These are phyloP conservation scores for Apiospora saccharicola DNA, from an alignment of 2,329 filamentous ascomycete genomes.

Conservation along the genomic window DNA sequence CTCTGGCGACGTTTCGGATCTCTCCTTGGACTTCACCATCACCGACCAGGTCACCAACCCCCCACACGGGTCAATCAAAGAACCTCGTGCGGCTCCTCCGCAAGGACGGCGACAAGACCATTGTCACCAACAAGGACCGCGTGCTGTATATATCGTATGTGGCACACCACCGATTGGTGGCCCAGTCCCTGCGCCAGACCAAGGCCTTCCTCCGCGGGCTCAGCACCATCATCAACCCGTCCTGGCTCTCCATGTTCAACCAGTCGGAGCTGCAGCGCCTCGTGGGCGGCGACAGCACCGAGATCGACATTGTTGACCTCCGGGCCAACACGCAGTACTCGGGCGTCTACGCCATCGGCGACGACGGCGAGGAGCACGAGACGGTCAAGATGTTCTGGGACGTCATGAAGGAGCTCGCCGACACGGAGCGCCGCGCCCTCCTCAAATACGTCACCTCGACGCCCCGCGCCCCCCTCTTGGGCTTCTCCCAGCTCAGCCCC, in stretches of 20 bases:
- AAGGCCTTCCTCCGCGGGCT: slow-evolving; percentile 87
- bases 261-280: slow-evolving; percentile 93
- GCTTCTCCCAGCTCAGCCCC: slow-evolving; percentile 86
- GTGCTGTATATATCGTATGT: slow-evolving; percentile 95
- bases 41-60: slow-evolving; percentile 68
- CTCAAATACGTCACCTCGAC: slow-evolving; percentile 97
- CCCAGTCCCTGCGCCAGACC: slow-evolving; percentile 83
- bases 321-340: slow-evolving; percentile 85
- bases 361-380: slow-evolving; percentile 85
- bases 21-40: slow-evolving; percentile 88
- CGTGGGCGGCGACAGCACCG: slow-evolving; percentile 84
- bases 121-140: slow-evolving; percentile 91
- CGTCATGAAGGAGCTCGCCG: slow-evolving; percentile 78
- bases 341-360: slow-evolving; percentile 87
- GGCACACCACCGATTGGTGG: slow-evolving; percentile 83
- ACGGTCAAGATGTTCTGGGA: slow-evolving; percentile 91
- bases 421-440: slow-evolving; percentile 82
- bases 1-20: slow-evolving; percentile 78
- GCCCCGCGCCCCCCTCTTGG: slow-evolving; percentile 85
- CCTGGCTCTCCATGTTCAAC: slow-evolving; percentile 99
- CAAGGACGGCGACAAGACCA: slow-evolving; percentile 75
- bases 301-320: slow-evolving; percentile 88
- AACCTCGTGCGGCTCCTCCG: slow-evolving; percentile 79
- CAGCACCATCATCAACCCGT: slow-evolving; percentile 85
- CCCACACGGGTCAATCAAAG: slow-evolving; percentile 55